Base-by-base conservation (phyloP, 352 stramenopile genomes). In the Phytophthora tentaculata region DNA sequence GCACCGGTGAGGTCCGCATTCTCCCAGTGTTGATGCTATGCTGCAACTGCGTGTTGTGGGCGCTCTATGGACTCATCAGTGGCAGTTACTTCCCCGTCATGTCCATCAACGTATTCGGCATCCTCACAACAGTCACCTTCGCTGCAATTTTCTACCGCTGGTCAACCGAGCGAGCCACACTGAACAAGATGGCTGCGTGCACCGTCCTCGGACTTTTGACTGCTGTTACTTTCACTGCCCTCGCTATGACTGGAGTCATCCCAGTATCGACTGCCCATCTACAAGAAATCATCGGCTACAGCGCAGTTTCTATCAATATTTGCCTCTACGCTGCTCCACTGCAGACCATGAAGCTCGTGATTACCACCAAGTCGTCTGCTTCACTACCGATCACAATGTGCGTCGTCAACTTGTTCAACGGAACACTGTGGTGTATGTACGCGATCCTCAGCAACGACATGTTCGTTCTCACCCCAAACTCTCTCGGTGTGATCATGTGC, bases 301-400 rank as follows among this genome's bases (percentile, higher is more conserved):
- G 74, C 28, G 70, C 74, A 1, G 79, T 84, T 24, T 64, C 45
- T 9, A 61, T 74, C 35, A 80, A 75, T 9, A 71, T 88, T 29
- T 71, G 69, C 16, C 67, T 88, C 16, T 88, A 86, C 41, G 75
- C 71, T 48, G 74, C 77, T 1, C 80, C 77, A n/a, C 77, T 88
- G 17, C 72, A 73, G 19, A 84, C 73, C 0, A 80, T 86, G 54
- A 64, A 52, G 24, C 65, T 68, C 12, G 80, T 83, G 17, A n/a
- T 86, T 1, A 57, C 48, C 37, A 79, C 72, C 12, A 80, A 79
- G 41, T 83, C 69, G 32, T 66, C 74, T 5, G 71, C 72, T 17
- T 84, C 71, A 39, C 79, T 88, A 22, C 80, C 77, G 16, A 69
- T 88, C 16, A 68, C 55, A 20, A 83, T 88, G 77, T 73, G 76